Conservation (phyloP, 176 grass and related monocot genomes). For the Bromus sterilis region DNA sequence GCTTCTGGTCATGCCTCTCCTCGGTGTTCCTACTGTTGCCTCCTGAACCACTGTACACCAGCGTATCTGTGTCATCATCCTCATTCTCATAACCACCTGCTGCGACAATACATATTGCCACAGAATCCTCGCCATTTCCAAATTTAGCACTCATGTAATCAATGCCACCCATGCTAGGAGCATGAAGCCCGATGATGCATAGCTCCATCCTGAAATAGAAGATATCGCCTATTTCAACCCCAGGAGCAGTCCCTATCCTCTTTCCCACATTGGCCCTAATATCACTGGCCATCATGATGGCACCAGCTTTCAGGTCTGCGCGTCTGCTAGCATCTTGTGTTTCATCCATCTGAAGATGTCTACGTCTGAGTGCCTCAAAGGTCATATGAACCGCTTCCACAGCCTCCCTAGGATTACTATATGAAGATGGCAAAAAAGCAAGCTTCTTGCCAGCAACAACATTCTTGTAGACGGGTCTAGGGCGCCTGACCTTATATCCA, state of each 20-base stretch:
- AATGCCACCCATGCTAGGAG: slow-evolving; percentile 57
- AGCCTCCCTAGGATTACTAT: slow-evolving; percentile 39
- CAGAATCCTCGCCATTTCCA: slow-evolving; percentile 37
- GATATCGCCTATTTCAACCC: slow-evolving; percentile 78
- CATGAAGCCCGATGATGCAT: slow-evolving; percentile 60
- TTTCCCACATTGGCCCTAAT: slow-evolving; percentile 58
- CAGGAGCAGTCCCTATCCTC: slow-evolving; percentile 49
- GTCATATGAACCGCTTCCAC: slow-evolving; percentile 46
- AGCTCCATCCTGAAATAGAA: slow-evolving; percentile 90
- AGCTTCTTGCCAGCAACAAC: slow-evolving; percentile 38
- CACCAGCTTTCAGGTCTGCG: slow-evolving; percentile 53
- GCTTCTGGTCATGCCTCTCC: slow-evolving; percentile 63
- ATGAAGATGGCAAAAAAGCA: slow-evolving; percentile 41
- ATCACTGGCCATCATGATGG: slow-evolving; percentile 65
- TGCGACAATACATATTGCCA: slow-evolving; percentile 62
- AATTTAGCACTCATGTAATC: slow-evolving; percentile 60
- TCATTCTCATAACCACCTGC: slow-evolving; percentile 72
- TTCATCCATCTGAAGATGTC: slow-evolving; percentile 56
- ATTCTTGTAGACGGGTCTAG: slow-evolving; percentile 39
- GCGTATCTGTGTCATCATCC: slow-evolving; percentile 50
- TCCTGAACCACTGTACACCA: slow-evolving; percentile 75
- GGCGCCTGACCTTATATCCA: slow-evolving; percentile 41
- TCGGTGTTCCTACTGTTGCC: slow-evolving; percentile 48
- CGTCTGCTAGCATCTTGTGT: slow-evolving; percentile 29
- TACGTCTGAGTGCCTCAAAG: slow-evolving; percentile 65